Percentiles rank a stretch among this genome's conserved stretches.
phyloP scores from a whole-genome alignment of 805 yeast species.

The Saccharomyces jurei region DNA sequence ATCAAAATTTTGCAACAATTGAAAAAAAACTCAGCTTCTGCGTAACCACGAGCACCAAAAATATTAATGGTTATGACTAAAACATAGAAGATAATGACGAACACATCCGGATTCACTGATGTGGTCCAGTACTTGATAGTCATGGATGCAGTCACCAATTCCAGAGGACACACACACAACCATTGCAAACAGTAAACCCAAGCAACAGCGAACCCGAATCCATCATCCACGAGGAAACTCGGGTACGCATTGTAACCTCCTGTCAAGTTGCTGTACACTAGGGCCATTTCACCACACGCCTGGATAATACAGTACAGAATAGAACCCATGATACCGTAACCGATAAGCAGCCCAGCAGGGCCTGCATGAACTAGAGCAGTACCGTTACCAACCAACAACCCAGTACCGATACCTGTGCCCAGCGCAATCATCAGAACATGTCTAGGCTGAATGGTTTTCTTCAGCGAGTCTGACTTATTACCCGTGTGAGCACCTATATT shows the following conservation, averaged over 20 bases:
- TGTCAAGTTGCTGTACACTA: slow-evolving; percentile 45
- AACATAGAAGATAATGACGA: slow-evolving; percentile 44
- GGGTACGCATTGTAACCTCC: slow-evolving; percentile 61
- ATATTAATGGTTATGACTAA: slow-evolving; percentile 41
- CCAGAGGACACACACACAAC: slow-evolving; percentile 54
- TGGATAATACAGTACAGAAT: slow-evolving; percentile 53
- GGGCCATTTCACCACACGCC: slow-evolving; percentile 62
- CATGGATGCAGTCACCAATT: slow-evolving; percentile 56
- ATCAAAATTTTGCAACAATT: slow-evolving; percentile 58
- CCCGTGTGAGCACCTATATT: not conserved
- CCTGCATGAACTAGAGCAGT: slow-evolving; percentile 39
- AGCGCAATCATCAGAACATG: slow-evolving; percentile 71
- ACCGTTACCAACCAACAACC: slow-evolving; percentile 53
- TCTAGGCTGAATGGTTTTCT: slow-evolving; percentile 31
- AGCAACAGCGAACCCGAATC: slow-evolving; percentile 51
- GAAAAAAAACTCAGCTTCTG: slow-evolving; percentile 58
- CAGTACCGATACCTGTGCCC: slow-evolving; percentile 83
- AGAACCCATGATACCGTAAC: slow-evolving; percentile 48
- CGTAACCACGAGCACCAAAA: slow-evolving; percentile 50
- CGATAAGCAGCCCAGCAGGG: slow-evolving; percentile 44
- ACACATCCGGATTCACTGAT: slow-evolving; percentile 47
- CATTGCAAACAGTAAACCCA: slow-evolving; percentile 60
- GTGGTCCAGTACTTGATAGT: slow-evolving; percentile 53
- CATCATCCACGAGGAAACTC: slow-evolving; percentile 46
- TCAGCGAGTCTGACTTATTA: slow-evolving; percentile 9